A percentile compares a stretch with the other conserved stretches of the same genome.
phyloP scores from a whole-genome alignment of 768 basidiomycete genomes.

The Auricularia cornea region DNA sequence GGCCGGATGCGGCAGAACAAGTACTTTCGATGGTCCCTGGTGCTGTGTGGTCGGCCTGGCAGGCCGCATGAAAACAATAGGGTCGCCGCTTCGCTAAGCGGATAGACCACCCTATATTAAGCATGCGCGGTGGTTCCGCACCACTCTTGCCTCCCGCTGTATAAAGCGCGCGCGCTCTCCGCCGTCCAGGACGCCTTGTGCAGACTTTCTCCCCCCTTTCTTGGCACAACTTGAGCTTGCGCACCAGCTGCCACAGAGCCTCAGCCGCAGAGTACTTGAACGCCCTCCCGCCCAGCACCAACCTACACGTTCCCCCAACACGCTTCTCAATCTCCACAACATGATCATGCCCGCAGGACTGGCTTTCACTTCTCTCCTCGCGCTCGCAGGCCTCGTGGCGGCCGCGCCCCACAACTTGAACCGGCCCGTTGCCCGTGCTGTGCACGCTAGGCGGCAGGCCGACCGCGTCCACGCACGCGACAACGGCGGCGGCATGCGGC shows the following conservation, averaged over 20 bases:
- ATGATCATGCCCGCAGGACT: not conserved
- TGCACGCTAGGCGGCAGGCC: not conserved
- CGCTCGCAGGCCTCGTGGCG: not conserved
- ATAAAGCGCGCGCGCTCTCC: not conserved
- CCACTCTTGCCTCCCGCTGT: not conserved
- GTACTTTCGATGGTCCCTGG: too few relatives aligned
- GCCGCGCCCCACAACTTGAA: not conserved
- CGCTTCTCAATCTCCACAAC: not conserved
- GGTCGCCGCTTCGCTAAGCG: not conserved
- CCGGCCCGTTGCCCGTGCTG: not conserved
- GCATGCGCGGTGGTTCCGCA: not conserved
- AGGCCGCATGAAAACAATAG: not conserved
- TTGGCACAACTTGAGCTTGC: not conserved
- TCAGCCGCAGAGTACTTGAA: conserved; percentile 1
- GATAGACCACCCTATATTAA: not conserved
- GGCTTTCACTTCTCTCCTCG: not conserved
- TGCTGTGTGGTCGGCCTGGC: too few relatives aligned
- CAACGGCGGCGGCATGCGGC: not conserved
- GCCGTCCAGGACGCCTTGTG: not conserved
- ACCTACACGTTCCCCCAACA: not conserved
- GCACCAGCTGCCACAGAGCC: not conserved
- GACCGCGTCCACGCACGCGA: not conserved
- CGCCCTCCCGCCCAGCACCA: not conserved
- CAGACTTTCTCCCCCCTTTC: not conserved
- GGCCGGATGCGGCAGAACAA: too few relatives aligned